Percentiles rank a stretch among this genome's conserved stretches.
phyloP scores from a whole-genome alignment of 768 basidiomycete species.

The Suillus tomentosus region DNA sequence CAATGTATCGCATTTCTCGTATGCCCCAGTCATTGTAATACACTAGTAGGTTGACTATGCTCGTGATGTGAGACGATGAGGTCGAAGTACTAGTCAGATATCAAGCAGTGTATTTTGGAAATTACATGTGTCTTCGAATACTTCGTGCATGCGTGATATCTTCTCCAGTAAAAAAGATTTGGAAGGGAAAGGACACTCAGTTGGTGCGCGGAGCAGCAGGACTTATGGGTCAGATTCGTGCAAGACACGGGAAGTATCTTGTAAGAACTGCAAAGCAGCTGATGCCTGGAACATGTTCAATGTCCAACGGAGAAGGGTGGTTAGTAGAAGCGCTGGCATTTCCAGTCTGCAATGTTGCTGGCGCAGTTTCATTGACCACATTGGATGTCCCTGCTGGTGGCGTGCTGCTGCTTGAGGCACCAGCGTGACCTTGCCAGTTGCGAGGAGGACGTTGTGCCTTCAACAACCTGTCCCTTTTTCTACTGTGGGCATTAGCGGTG shows the following conservation, averaged over 20 bases:
- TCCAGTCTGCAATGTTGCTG: neutral
- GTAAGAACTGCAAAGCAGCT: neutral
- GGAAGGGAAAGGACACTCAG: neutral
- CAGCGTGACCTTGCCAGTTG: neutral
- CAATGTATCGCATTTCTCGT: too few species aligned
- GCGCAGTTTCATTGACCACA: neutral
- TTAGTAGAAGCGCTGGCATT: neutral
- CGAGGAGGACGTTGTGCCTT: neutral
- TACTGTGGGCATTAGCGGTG: neutral
- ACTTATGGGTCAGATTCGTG: neutral
- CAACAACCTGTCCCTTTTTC: neutral
- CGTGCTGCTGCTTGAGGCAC: neutral
- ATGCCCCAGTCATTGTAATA: too few species aligned
- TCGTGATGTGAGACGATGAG: neutral
- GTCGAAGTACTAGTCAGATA: neutral
- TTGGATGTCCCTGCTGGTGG: neutral
- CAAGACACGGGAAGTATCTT: neutral
- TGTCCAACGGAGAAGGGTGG: neutral
- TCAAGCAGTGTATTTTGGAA: neutral
- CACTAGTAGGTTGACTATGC: too few species aligned
- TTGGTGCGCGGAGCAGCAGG: neutral
- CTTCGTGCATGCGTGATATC: neutral
- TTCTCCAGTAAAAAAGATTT: neutral
- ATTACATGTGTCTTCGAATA: neutral
- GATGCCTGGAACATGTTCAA: neutral